These are phyloP conservation scores for Cytospora paraplurivora DNA, from an alignment of 2,329 filamentous ascomycete genomes.

Conservation along the genomic window DNA sequence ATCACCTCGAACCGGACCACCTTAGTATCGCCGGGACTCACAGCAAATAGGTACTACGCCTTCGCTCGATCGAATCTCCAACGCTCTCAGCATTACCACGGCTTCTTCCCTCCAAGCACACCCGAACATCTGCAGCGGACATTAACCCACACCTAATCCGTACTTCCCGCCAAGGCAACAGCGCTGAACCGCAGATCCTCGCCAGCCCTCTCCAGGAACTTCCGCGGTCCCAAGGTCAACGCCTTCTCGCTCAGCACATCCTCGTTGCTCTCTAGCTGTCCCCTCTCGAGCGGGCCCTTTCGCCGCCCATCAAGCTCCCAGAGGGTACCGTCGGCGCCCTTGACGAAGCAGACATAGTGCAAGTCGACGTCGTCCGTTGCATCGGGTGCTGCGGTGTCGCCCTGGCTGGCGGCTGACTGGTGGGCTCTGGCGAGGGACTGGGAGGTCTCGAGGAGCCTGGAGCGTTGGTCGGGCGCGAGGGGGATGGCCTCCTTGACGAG, in stretches of 20 bases:
- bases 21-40: background rate
- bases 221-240: conserved; percentile 66
- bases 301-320: conserved; percentile 64
- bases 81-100: background rate
- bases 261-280: conserved; percentile 59
- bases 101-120: background rate
- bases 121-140: background rate
- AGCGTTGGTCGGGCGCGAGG: conserved; percentile 65
- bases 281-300: conserved; percentile 60
- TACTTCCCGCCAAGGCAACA: conserved; percentile 54
- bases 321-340: conserved; percentile 63
- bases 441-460: conserved; percentile 76
- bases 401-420: conserved; percentile 71
- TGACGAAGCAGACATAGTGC: conserved; percentile 95
- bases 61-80: background rate
- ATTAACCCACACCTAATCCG: conserved; percentile 43
- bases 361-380: conserved; percentile 84
- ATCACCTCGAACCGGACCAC: background rate
- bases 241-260: conserved; percentile 77
- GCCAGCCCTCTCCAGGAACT: conserved; percentile 58
- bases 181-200: conserved; percentile 61
- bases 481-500: conserved; percentile 72
- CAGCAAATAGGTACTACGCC: background rate
- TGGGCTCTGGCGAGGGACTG: conserved; percentile 77
- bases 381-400: conserved; percentile 76